These are phyloP conservation scores for Plenodomus tracheiphilus DNA, from an alignment of 2,329 filamentous ascomycete species.

Conservation along the genomic window DNA sequence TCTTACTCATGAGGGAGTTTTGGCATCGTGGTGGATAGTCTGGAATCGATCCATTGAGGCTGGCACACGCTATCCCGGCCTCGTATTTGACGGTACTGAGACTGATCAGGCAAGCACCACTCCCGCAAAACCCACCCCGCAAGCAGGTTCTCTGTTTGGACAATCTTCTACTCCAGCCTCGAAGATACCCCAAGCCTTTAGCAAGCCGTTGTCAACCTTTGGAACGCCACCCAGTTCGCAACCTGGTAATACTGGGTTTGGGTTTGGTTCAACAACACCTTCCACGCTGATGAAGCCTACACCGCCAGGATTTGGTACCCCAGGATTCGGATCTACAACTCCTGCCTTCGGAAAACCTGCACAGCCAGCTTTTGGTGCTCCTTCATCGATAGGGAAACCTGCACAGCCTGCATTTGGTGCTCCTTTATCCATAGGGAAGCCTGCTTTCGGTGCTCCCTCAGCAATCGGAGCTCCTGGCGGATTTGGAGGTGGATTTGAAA, in stretches of 20 bases:
- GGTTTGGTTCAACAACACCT: constrained; percentile 9
- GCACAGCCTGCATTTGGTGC: constrained; percentile 4
- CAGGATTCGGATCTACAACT: constrained; percentile 18
- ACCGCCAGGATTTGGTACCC: constrained; percentile 29
- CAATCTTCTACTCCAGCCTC: constrained; percentile 14
- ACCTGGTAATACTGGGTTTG: constrained; percentile 8
- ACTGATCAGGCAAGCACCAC: constrained; percentile 30
- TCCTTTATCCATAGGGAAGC: constrained; percentile 4
- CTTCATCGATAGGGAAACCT: constrained; percentile 14
- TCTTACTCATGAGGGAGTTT: constrained; percentile 84
- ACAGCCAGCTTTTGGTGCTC: constrained; percentile 30
- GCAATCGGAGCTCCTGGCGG: constrained; percentile 22
- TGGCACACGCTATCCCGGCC: constrained; percentile 71
- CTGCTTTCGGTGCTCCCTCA: constrained; percentile 19
- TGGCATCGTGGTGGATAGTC: constrained; percentile 88
- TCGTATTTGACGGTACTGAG: constrained; percentile 53
- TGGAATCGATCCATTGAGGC: constrained; percentile 83
- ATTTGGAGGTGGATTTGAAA: constrained; percentile 28
- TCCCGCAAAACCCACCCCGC: constrained; percentile 18
- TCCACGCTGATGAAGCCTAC: constrained; percentile 11
- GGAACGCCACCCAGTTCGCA: constrained; percentile 22
- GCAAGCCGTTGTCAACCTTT: constrained; percentile 26
- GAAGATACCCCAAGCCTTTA: constrained; percentile 6
- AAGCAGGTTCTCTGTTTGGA: constrained; percentile 15
- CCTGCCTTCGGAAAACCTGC: constrained; percentile 18